Base-by-base conservation (phyloP, 805 yeast genomes). In the Candida namnaoensis region DNA sequence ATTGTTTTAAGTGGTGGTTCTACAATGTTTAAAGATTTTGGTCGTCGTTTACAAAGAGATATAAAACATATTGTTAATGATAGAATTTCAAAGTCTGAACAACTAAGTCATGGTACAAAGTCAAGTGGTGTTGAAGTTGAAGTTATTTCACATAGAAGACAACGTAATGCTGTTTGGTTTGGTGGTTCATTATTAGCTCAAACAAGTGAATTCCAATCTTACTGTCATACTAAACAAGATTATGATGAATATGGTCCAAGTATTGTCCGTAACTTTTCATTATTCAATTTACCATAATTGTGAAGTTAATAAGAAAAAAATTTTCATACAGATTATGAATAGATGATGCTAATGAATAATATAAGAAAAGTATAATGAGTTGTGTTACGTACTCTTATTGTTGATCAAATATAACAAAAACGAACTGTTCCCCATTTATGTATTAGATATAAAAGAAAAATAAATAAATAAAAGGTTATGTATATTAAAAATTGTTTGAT, bases 101-200 rank as follows among this genome's bases (percentile, higher is more conserved):
- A 71, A 53, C 68, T 81, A 45, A 78, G 88, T 54, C 46, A 50
- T 40, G 80, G 80, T 34, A 69, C 78, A 13, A 84, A 79, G 59
- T 81, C 95, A 25, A 83, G 95, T 28, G 99, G 99, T 61, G 95
- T 93, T 40, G 95, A 88, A 43, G 99, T 93, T 43, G 95, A 87
- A 66, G 99, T 93, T 47, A 90, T 93, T 50, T 80, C 95, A 27
- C 99, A 93, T 69, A 88, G 91, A 71, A 85, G 93, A 66, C 99
- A 93, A 70, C 78, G 96, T 62, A 88, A 93, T 58, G 99, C 99
- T 4, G 99, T 93, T 44, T 93, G 99, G 99, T 93, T 91, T 61
- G 99, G 99, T 53, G 99, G 99, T 51, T 85, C 95, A 19, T 69
- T 93, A 52, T 73, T 93, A 59, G 98, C 99, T 1, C 98, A 91